Conservation (phyloP, 1,284 basidiomycete species). For the Naganishia albida region DNA sequence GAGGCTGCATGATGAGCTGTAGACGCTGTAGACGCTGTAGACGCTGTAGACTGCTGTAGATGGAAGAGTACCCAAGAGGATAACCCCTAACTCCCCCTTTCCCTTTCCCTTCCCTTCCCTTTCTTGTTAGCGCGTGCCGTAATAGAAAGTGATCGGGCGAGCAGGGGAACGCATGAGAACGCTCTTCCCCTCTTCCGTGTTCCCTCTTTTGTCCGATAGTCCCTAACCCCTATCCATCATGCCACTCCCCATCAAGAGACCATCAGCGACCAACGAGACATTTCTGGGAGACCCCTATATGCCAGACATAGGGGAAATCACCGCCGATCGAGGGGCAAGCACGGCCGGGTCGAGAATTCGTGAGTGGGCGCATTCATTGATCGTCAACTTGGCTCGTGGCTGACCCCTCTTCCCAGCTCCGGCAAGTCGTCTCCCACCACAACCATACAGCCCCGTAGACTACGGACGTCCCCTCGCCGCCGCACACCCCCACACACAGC, state of each 20-base stretch:
- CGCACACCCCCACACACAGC: constrained; percentile 28
- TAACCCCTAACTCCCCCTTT: no score
- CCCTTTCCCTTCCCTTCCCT: no score
- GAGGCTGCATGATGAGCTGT: not conserved
- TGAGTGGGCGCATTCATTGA: not conserved
- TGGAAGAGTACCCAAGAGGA: not conserved
- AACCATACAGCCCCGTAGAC: constrained; percentile 49
- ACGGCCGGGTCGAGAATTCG: not conserved
- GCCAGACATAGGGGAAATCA: not conserved
- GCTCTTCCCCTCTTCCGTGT: not conserved
- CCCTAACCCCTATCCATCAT: no score
- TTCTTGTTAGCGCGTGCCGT: no score
- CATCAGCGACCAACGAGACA: no score
- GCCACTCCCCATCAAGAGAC: no score
- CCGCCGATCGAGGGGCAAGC: not conserved
- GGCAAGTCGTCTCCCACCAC: constrained; percentile 13
- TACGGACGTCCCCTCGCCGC: constrained; percentile 42
- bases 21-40: not conserved
- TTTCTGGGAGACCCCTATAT: not conserved
- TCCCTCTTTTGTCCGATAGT: not conserved
- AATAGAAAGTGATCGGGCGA: no score
- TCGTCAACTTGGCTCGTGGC: no score
- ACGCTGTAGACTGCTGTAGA: not conserved
- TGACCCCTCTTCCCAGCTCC: no score
- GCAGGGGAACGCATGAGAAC: no score